These are phyloP conservation scores for Mycena alexandri DNA, from an alignment of 768 basidiomycete species.

Conservation along the genomic window DNA sequence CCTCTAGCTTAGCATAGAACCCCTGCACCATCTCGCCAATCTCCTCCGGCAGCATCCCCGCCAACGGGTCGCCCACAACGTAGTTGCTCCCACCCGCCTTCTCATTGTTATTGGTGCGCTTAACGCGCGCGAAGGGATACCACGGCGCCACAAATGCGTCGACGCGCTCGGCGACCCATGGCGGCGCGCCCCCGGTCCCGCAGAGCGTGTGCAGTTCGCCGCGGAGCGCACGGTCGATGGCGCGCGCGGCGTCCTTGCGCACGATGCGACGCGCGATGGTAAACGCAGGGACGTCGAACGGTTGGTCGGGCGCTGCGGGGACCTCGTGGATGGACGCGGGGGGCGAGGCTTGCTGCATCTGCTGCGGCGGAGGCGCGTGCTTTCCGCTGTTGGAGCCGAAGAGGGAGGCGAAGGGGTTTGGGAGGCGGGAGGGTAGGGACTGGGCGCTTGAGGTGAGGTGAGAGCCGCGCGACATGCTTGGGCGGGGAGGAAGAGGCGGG, in stretches of 20 bases:
- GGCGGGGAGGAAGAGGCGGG: constrained; percentile 51
- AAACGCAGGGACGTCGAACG: constrained; percentile 70
- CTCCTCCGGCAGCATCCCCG: constrained; percentile 63
- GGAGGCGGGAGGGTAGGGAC: constrained; percentile 66
- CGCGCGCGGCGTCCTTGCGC: constrained; percentile 65
- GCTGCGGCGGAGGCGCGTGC: constrained; percentile 43
- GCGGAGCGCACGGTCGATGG: constrained; percentile 65
- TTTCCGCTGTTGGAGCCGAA: constrained; percentile 62
- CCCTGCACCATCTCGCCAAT: constrained; percentile 71
- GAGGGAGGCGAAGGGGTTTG: constrained; percentile 87
- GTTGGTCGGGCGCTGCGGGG: constrained; percentile 45
- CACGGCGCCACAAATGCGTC: constrained; percentile 65
- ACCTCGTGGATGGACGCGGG: constrained; percentile 47
- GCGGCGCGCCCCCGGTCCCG: constrained; percentile 50
- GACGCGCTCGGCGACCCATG: constrained; percentile 75
- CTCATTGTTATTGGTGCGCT: constrained; percentile 40
- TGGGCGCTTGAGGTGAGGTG: constrained; percentile 48
- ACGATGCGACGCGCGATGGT: constrained; percentile 67
- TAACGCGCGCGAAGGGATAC: constrained; percentile 62
- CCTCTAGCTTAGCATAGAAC: constrained; percentile 76
- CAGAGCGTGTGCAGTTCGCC: constrained; percentile 66
- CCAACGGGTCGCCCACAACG: constrained; percentile 55
- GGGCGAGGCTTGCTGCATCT: constrained; percentile 47
- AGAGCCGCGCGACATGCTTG: constrained; percentile 37
- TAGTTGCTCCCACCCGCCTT: constrained; percentile 36